Base-by-base conservation (phyloP, 768 basidiomycete genomes). In the Tricholomella constricta region DNA sequence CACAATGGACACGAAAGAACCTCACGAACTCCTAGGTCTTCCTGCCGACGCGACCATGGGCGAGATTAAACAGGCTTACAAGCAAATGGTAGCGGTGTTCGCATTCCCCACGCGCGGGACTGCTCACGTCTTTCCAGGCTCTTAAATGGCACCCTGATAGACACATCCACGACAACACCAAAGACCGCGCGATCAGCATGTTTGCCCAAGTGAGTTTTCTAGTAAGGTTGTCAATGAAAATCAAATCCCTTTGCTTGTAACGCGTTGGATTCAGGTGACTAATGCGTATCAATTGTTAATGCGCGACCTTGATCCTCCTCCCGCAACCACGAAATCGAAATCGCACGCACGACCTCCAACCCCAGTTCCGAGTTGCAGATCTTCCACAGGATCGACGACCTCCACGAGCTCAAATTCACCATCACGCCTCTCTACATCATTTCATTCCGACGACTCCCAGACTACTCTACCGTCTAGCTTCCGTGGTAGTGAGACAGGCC, bases 101-200 rank as follows among this genome's bases (percentile, higher is more conserved):
- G 48, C 56, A 54, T 51, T 54, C 51, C 49, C 62, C 43, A 58
- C 54, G 54, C 67, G 48, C 56, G 60, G 41, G 17, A 15, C 43
- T 48, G 37, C 55, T 57, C 44, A 54, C 46, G 50, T 40, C 47
- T 56, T 52, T 41, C 54, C 58, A 69, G 85, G 84, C 83, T 58
- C 69, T 86, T 50, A 77, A 75, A 62, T 88, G 85, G 83, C 84
- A 87, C 58, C 84, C 85, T 56, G 84, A 86, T 68, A 83, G 83
- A 54, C 82, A 84, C 66, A 76, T 65, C 47, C 81, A 83, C 65
- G 77, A 66, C 19, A 66, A 73, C 23, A 74, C 78, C 54, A 81
- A 78, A 62, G 79, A 84, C 51, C 64, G 66, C 41, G 81, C 83
- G 15, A 78, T 78, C 45, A 74, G 76, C 57, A 74, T 73, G 60